Conservation (phyloP, 495 filamentous ascomycete species). For the Saxophila tyrrhenica region DNA sequence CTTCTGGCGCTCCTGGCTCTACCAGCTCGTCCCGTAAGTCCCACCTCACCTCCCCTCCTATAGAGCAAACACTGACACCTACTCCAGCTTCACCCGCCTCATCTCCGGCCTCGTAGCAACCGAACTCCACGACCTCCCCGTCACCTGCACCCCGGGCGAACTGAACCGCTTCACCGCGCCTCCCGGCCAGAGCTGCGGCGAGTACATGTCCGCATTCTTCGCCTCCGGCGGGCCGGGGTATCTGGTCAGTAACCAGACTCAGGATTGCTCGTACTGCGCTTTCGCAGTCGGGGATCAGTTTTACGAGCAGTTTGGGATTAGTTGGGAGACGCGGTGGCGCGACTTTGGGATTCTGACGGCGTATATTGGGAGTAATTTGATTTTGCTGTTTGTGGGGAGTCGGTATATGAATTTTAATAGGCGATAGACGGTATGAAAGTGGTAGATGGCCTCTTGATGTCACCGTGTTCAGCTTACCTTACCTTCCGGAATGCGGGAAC, state of each 20-base stretch:
- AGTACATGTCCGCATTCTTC: conserved; percentile 66
- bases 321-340: conserved; percentile 59
- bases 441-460: too few species aligned
- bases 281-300: conserved; percentile 70
- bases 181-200: conserved; percentile 48
- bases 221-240: conserved; percentile 53
- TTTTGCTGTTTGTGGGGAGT: conserved; percentile 56
- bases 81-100: conserved; percentile 53
- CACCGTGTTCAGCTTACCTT: too few species aligned
- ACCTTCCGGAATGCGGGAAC: too few species aligned
- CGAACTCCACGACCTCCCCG: conserved; percentile 53
- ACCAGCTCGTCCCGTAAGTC: conserved; percentile 56
- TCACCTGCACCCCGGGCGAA: conserved; percentile 45
- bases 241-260: conserved; percentile 50
- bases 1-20: conserved; percentile 74
- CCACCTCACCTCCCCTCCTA: background rate
- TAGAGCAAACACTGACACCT: background rate
- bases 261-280: conserved; percentile 63
- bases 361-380: conserved; percentile 64
- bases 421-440: conserved; percentile 1
- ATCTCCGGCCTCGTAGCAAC: conserved; percentile 70
- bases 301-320: conserved; percentile 51
- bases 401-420: conserved; percentile 19
- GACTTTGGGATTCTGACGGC: conserved; percentile 66
- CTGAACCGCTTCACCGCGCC: conserved; percentile 54